A percentile compares a stretch with the other conserved stretches of the same genome.
Evolutionary conservation across 352 stramenopile genomes (phyloP).

Genomic region (Pythium myriotylum): DNA sequence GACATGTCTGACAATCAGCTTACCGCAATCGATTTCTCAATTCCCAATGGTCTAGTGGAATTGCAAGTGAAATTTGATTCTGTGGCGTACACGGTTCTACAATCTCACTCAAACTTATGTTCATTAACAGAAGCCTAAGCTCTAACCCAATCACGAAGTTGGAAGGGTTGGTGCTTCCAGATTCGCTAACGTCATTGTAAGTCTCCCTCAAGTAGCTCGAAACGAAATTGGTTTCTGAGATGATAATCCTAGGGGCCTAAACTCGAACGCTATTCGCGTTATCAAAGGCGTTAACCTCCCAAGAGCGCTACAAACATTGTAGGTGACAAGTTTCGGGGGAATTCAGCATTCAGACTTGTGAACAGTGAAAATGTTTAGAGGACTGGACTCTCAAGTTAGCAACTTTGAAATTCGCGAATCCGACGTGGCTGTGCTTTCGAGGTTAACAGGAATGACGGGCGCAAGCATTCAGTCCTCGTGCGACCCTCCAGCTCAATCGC

Average conservation of each 20-base stretch:
- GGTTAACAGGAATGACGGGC: neutral
- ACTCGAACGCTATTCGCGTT: too few relatives aligned
- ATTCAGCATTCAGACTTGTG: neutral
- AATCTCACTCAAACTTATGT: neutral
- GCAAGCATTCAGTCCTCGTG: neutral
- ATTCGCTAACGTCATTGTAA: too few relatives aligned
- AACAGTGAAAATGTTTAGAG: neutral
- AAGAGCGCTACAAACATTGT: too few relatives aligned
- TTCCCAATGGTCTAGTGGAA: conserved; percentile 5
- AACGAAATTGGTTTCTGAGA: too few relatives aligned
- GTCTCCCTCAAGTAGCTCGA: too few relatives aligned
- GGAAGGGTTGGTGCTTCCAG: too few relatives aligned
- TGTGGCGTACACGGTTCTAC: neutral
- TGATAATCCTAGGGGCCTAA: too few relatives aligned
- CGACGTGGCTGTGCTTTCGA: conserved; percentile 4
- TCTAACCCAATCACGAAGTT: neutral
- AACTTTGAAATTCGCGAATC: conserved; percentile 16
- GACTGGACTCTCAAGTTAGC: neutral
- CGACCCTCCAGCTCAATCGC: too few relatives aligned
- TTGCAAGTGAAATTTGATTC: conserved; percentile 3
- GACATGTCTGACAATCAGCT: conserved; percentile 10
- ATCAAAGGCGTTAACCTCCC: too few relatives aligned
- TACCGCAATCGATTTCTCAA: conserved; percentile 17
- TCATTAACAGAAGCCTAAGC: conserved; percentile 1
- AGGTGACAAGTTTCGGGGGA: too few relatives aligned